A percentile compares a stretch with the other conserved stretches of the same genome.
Conservation (phyloP, 2,329 filamentous ascomycete species). For the Colletotrichum sp. region DNA sequence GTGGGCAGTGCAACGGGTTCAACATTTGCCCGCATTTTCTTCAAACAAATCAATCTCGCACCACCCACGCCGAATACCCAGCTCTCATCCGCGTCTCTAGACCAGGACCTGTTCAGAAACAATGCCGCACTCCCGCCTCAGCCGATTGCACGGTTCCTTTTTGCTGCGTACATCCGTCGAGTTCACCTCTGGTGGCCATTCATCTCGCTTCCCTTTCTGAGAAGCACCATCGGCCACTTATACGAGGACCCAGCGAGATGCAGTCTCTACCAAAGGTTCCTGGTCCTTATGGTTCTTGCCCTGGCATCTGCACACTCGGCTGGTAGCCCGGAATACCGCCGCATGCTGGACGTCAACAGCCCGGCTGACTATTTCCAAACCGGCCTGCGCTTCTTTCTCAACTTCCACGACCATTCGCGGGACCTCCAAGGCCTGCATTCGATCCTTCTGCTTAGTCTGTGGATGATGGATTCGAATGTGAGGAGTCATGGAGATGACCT, state of each 20-base stretch:
- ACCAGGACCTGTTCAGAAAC: not conserved
- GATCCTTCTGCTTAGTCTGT: slow-evolving; percentile 26
- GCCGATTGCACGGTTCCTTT: slow-evolving; percentile 18
- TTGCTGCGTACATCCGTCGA: slow-evolving; percentile 24
- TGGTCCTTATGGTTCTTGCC: slow-evolving; percentile 22
- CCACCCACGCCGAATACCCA: not conserved
- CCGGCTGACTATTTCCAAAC: slow-evolving; percentile 26
- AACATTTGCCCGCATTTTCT: slow-evolving; percentile 29
- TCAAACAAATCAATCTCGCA: slow-evolving; percentile 25
- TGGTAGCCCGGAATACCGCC: slow-evolving; percentile 16
- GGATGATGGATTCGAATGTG: slow-evolving; percentile 27
- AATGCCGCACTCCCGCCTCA: slow-evolving; percentile 26
- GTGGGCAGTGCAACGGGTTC: slow-evolving; percentile 28
- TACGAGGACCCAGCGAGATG: slow-evolving; percentile 21
- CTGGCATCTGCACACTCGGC: slow-evolving; percentile 21
- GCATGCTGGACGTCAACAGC: slow-evolving; percentile 27
- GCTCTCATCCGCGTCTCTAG: not conserved
- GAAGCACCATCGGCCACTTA: slow-evolving; percentile 13
- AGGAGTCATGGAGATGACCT: slow-evolving; percentile 25
- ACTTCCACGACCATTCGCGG: slow-evolving; percentile 22
- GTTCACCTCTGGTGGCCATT: slow-evolving; percentile 32
- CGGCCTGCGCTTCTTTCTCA: slow-evolving; percentile 24
- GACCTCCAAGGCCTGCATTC: slow-evolving; percentile 25
- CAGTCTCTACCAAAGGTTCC: slow-evolving; percentile 21
- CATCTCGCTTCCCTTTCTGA: slow-evolving; percentile 23